phyloP scores from a whole-genome alignment of 2,329 filamentous ascomycete genomes.

The Aspergillus transmontanensis region DNA sequence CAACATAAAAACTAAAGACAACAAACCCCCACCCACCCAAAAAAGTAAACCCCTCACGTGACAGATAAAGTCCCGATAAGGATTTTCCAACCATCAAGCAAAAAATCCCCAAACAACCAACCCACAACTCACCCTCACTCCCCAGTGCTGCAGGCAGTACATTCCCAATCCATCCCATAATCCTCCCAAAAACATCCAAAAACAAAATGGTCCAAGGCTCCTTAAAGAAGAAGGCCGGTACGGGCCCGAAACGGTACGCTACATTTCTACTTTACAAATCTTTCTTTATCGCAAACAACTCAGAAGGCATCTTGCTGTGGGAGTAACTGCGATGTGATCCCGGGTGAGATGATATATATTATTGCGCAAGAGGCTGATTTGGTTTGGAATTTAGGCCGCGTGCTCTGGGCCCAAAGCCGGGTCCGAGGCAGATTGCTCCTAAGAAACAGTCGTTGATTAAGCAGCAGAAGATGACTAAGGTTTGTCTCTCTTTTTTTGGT shows the following conservation, averaged over 20 bases:
- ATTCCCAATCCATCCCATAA: neutral
- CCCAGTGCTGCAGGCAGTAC: constrained; percentile 19
- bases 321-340: too few species aligned
- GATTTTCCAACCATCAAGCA: constrained; percentile 13
- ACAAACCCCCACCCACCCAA: neutral
- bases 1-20: too few species aligned
- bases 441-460: constrained; percentile 64
- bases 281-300: neutral
- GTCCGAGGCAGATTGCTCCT: constrained; percentile 65
- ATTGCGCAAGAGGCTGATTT: too few species aligned
- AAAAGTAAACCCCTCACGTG: constrained; percentile 16
- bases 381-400: too few species aligned
- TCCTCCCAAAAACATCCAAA: neutral
- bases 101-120: neutral
- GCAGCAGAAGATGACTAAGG: constrained; percentile 65
- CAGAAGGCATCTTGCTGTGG: too few species aligned
- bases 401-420: constrained; percentile 34
- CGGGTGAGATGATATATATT: too few species aligned
- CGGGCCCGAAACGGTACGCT: constrained; percentile 41
- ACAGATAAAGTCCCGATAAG: constrained; percentile 23
- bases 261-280: neutral
- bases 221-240: constrained; percentile 49
- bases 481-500: constrained; percentile 27
- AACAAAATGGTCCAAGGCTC: constrained; percentile 24
- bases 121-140: neutral